A percentile compares a stretch with the other conserved stretches of the same genome.
Conservation (phyloP, 2,329 filamentous ascomycete genomes). For the Fusarium decemcellulare region DNA sequence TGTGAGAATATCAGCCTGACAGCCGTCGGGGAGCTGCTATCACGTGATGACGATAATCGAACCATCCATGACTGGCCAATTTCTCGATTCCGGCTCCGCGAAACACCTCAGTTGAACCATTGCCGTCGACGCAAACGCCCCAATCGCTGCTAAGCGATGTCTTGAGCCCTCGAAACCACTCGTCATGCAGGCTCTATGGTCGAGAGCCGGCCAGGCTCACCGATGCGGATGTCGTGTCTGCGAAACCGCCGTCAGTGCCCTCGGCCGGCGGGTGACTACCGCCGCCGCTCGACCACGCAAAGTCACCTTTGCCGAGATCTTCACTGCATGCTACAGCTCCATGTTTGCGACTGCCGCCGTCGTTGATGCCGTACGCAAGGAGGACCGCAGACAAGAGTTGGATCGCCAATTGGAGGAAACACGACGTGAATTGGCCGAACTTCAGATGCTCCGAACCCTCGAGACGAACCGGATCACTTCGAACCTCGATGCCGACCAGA, state of each 20-base stretch:
- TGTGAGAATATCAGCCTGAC: constrained; percentile 41
- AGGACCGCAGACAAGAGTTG: constrained; percentile 70
- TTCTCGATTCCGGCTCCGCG: constrained; percentile 34
- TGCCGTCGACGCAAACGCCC: constrained; percentile 20
- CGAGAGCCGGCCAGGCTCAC: constrained; percentile 74
- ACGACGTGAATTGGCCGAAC: constrained; percentile 60
- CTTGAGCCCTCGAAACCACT: constrained; percentile 29
- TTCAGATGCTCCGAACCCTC: constrained; percentile 52
- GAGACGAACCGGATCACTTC: constrained; percentile 36
- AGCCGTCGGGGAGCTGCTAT: background rate
- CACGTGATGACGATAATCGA: constrained; percentile 47
- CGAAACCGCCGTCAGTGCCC: constrained; percentile 62
- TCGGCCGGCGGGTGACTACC: constrained; percentile 66
- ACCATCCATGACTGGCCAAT: constrained; percentile 45
- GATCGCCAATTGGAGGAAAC: constrained; percentile 72
- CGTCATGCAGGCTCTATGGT: constrained; percentile 78
- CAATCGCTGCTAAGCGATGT: constrained; percentile 43
- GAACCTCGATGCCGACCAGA: constrained; percentile 14
- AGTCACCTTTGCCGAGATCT: constrained; percentile 65
- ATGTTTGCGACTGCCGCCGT: constrained; percentile 76
- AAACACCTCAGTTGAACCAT: constrained; percentile 45
- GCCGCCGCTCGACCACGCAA: constrained; percentile 63
- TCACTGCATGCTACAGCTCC: constrained; percentile 78
- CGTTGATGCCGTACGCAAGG: constrained; percentile 72
- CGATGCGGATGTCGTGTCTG: constrained; percentile 76